Percentiles rank a stretch among this genome's conserved stretches.
Conservation (phyloP, 1,284 basidiomycete species). For the Ganoderma resinaceum region DNA sequence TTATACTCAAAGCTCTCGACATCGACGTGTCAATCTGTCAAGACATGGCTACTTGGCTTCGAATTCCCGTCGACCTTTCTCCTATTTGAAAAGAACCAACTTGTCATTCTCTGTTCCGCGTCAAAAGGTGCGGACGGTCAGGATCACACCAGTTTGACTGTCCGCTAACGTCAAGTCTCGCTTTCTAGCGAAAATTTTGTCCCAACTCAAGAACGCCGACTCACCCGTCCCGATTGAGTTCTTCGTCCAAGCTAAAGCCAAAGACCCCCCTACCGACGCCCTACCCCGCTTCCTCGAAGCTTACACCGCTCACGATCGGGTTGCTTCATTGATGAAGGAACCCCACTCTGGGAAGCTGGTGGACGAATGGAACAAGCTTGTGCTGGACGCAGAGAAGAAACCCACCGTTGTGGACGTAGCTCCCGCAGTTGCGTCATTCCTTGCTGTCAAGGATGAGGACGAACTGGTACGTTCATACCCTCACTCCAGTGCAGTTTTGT, state of each 20-base stretch:
- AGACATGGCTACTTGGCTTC: constrained; percentile 97
- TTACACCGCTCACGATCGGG: constrained; percentile 63
- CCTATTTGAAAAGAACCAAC: constrained; percentile 78
- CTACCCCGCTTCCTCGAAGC: constrained; percentile 65
- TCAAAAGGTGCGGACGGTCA: constrained; percentile 76
- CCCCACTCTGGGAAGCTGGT: constrained; percentile 81
- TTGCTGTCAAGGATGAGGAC: constrained; percentile 91
- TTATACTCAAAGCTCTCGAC: constrained; percentile 8
- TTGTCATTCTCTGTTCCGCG: constrained; percentile 86
- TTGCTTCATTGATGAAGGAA: constrained; percentile 82
- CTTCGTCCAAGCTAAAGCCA: constrained; percentile 73
- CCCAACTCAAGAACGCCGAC: constrained; percentile 67
- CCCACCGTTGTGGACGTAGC: constrained; percentile 85
- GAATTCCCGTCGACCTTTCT: constrained; percentile 96
- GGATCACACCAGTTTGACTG: too few species aligned
- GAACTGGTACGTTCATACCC: constrained; percentile 71
- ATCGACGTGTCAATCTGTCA: constrained; percentile 31
- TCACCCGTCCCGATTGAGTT: constrained; percentile 69
- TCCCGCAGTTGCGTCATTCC: constrained; percentile 76
- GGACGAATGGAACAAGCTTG: constrained; percentile 78
- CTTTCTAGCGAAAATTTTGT: constrained; percentile 71
- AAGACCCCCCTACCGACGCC: constrained; percentile 75
- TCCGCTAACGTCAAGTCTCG: constrained; percentile 30
- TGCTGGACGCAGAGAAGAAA: constrained; percentile 58
- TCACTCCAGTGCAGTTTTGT: not conserved